A percentile compares a stretch with the other conserved stretches of the same genome.
phyloP scores from a whole-genome alignment of 371 early-diverging fungal species.

The Cladochytrium tenue region DNA sequence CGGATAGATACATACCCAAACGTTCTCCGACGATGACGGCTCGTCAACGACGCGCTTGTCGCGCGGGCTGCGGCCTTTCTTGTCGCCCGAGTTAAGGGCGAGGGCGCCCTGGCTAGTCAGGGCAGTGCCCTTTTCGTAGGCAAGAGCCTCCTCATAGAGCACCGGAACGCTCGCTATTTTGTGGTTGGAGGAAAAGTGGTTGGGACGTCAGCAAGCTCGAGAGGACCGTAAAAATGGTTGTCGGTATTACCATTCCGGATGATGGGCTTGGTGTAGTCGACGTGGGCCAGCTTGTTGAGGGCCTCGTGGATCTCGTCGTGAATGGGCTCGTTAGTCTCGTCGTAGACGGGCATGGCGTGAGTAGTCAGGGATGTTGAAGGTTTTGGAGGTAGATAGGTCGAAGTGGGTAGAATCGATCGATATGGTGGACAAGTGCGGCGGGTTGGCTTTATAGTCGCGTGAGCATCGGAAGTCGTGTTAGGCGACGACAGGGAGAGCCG shows the following conservation, averaged over 20 bases:
- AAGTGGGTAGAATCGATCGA: too few relatives aligned
- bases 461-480: too few relatives aligned
- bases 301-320: constrained; percentile 52
- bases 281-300: constrained; percentile 49
- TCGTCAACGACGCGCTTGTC: constrained; percentile 98
- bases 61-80: constrained; percentile 75
- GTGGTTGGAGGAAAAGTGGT: not conserved
- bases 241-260: constrained; percentile 41
- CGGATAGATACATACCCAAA: constrained; percentile 67
- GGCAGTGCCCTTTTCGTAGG: constrained; percentile 82
- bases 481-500: too few relatives aligned
- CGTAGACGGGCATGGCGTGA: not conserved
- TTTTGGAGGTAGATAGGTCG: too few relatives aligned
- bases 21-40: constrained; percentile 69
- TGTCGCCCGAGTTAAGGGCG: constrained; percentile 85
- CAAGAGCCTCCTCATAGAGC: constrained; percentile 93
- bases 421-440: too few relatives aligned
- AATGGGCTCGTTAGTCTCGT: constrained; percentile 11
- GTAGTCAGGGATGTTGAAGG: too few relatives aligned
- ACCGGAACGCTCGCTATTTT: constrained; percentile 67
- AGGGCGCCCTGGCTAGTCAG: constrained; percentile 90
- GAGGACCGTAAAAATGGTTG: too few relatives aligned
- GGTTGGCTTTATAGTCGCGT: too few relatives aligned
- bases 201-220: not conserved
- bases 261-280: constrained; percentile 57